Evolutionary conservation across 768 basidiomycete species (phyloP).

Genomic region (Suillus fuscotomentosus): DNA sequence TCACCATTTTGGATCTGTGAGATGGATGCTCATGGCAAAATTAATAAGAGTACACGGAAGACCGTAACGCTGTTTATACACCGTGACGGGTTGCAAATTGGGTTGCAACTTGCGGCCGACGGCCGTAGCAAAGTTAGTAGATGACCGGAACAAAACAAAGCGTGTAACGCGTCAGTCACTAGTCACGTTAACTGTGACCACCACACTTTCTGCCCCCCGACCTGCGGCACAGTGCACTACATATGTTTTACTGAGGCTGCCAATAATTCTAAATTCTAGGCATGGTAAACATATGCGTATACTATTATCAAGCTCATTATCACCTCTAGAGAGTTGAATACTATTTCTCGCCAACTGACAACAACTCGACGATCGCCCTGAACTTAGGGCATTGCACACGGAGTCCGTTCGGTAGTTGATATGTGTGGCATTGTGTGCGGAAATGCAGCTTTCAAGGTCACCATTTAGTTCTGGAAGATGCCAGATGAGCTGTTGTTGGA

Average conservation of each 20-base stretch:
- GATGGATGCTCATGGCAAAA: background rate
- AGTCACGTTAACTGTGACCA: background rate
- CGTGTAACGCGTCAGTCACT: background rate
- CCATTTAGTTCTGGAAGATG: constrained; percentile 6
- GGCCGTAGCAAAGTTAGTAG: no score
- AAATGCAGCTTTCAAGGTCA: background rate
- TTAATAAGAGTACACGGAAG: background rate
- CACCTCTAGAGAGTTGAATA: background rate
- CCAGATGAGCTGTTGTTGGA: constrained; percentile 23
- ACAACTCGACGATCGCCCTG: background rate
- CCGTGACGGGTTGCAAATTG: background rate
- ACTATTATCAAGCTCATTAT: background rate
- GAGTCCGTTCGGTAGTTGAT: background rate
- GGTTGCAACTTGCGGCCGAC: no score
- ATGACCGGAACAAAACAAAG: no score
- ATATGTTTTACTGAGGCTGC: background rate
- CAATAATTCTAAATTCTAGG: background rate
- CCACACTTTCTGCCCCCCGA: background rate
- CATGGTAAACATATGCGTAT: background rate
- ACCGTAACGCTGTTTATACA: background rate
- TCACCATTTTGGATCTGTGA: background rate
- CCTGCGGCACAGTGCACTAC: background rate
- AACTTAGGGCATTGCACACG: background rate
- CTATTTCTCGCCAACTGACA: background rate
- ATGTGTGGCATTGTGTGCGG: no score